Percentiles rank a stretch among this genome's conserved stretches.
These are phyloP conservation scores for Xerocomus minutiporus DNA, from an alignment of 1,284 basidiomycete genomes.

Conservation along the genomic window DNA sequence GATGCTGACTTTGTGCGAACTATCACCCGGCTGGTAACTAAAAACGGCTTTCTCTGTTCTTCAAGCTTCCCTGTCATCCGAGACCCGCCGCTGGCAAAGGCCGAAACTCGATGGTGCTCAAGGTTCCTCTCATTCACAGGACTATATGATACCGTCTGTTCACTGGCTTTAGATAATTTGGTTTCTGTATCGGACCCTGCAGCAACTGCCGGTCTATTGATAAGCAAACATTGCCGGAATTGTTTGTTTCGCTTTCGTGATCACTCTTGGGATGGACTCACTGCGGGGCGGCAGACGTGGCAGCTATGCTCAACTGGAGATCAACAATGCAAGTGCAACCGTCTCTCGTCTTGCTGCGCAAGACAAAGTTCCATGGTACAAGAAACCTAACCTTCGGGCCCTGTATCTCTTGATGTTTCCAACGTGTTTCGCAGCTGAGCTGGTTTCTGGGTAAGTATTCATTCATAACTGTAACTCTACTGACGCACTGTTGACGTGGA, in stretches of 20 bases:
- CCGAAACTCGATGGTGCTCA: too few relatives aligned
- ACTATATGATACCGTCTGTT: too few relatives aligned
- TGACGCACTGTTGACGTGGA: background rate
- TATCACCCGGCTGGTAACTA: too few relatives aligned
- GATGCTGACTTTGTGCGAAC: too few relatives aligned
- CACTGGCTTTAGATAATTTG: too few relatives aligned
- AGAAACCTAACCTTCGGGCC: constrained; percentile 2
- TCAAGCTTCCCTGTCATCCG: too few relatives aligned
- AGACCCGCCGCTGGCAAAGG: too few relatives aligned
- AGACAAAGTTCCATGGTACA: constrained; percentile 3
- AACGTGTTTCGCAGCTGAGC: background rate
- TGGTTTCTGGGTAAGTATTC: background rate
- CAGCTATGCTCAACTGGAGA: background rate
- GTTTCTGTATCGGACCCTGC: too few relatives aligned
- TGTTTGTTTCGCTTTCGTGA: background rate
- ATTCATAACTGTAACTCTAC: background rate
- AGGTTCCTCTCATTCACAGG: too few relatives aligned
- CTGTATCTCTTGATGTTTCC: constrained; percentile 4
- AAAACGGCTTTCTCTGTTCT: background rate
- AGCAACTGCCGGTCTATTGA: background rate
- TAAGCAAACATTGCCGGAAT: background rate
- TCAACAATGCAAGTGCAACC: background rate
- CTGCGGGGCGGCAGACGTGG: background rate
- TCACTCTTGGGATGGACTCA: background rate
- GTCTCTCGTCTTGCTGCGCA: constrained; percentile 5